phyloP scores from a whole-genome alignment of 2,329 filamentous ascomycete species.

The Botrytis elliptica region DNA sequence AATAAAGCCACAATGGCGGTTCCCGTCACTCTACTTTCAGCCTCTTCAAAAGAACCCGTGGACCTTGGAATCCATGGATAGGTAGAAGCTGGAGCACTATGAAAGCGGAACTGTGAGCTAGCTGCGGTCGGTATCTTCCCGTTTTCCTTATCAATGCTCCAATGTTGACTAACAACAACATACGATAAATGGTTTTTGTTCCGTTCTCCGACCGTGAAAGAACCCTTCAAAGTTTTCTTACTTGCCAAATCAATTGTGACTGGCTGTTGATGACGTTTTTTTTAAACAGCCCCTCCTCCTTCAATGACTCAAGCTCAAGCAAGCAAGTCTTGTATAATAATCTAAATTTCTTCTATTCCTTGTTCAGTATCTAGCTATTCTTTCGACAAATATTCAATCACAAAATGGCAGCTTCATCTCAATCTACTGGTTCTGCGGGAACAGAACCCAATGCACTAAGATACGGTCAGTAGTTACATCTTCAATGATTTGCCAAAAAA shows the following conservation, averaged over 20 bases:
- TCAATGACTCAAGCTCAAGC: neutral
- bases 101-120: neutral
- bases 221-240: neutral
- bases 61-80: too few relatives aligned
- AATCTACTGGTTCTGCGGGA: neutral
- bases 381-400: neutral
- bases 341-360: neutral
- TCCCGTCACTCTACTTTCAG: neutral
- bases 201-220: neutral
- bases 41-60: neutral
- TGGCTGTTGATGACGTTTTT: constrained; percentile 18
- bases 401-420: constrained; percentile 9
- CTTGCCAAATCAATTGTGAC: neutral
- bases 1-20: neutral
- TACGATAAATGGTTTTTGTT: neutral
- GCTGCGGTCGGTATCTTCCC: neutral
- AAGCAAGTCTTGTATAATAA: neutral
- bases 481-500: neutral
- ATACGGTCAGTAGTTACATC: constrained; percentile 35
- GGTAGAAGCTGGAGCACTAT: neutral
- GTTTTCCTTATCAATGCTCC: neutral
- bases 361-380: neutral
- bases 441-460: neutral
- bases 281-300: neutral
- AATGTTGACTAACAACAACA: neutral